Evolutionary conservation across 805 yeast genomes (phyloP), one percentile per base, ranked within the genome.

Genomic region (Kuraishia borneana): DNA sequence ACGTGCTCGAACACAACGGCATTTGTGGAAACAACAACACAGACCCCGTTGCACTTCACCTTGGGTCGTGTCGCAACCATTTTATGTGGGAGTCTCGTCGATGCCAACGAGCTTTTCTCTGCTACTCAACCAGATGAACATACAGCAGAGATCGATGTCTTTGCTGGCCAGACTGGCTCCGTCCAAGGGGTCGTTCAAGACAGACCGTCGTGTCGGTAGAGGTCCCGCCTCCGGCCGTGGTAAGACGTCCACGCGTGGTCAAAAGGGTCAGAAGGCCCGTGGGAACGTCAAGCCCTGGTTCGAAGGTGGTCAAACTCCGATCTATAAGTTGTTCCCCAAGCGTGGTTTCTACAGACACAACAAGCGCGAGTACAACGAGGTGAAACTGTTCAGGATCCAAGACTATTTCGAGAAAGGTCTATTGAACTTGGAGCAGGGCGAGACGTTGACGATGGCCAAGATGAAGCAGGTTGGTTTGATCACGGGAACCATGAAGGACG

Each of bases 231-330:
- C 94, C 25, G 85, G 87, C 16, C 66, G 72, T 44, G 98, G 98
- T 63, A 88, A 89, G 59, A 92, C 97, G 3, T 76, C 96, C 5
- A 95, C 95, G 32, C 72, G 97, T 56, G 98, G 98, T 67, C 95
- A 84, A 51, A 92, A 92, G 63, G 98, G 98, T 74, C 97, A 89
- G 56, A 89, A 89, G 62, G 96, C 97, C 8, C 75, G 97, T 60
- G 83, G 89, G 26, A 73, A 78, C 28, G 89, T 89, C 21, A 89
- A 87, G 37, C 73, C 81, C 39, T 84, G 94, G 89, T 85, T 89
- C 54, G 98, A 92, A 65, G 98, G 98, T 74, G 97, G 98, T 54
- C 98, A 92, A 56, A 92, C 97, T 2, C 97, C 96, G 18, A 75
- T 80, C 51, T 75, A 76, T 56, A 72, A 82, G 57, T 62, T 82